Conservation (phyloP, 108 stramenopile genomes). For the Schizochytrium sp. region DNA sequence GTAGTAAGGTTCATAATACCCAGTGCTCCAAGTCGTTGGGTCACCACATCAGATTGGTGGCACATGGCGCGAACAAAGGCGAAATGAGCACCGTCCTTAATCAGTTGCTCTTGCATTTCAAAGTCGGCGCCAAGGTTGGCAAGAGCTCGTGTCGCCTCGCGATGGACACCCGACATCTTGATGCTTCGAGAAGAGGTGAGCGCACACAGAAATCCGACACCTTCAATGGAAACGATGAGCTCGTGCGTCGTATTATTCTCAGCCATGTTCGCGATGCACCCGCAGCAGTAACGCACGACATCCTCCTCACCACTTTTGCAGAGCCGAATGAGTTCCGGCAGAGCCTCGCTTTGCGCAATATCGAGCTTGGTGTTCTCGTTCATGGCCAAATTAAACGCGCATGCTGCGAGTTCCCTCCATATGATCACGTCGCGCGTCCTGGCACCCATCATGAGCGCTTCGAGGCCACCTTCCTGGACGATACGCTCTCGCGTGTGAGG, state of each 20-base stretch:
- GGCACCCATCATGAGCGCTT: conserved; percentile 40
- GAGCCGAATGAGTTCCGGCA: conserved; percentile 38
- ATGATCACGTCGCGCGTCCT: conserved; percentile 42
- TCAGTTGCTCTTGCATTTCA: not conserved
- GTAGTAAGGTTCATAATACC: not conserved
- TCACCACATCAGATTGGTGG: not conserved
- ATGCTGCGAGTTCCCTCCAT: conserved; percentile 52
- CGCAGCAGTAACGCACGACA: conserved; percentile 40
- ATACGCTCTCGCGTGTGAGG: conserved; percentile 47
- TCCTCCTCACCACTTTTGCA: conserved; percentile 28
- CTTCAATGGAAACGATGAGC: conserved; percentile 14
- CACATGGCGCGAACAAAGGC: not conserved
- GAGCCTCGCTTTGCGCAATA: conserved; percentile 29
- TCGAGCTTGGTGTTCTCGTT: conserved; percentile 74
- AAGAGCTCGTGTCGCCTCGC: not conserved
- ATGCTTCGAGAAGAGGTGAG: not conserved
- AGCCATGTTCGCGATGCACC: conserved; percentile 59
- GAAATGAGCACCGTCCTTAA: not conserved
- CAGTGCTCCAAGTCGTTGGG: not conserved
- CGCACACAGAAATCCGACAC: not conserved
- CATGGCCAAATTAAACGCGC: conserved; percentile 52
- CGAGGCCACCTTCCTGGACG: conserved; percentile 57
- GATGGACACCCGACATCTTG: not conserved
- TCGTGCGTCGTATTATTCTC: conserved; percentile 51
- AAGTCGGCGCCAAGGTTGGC: not conserved